These are phyloP conservation scores for Cerrena zonata DNA, from an alignment of 1,284 basidiomycete species.

Conservation along the genomic window DNA sequence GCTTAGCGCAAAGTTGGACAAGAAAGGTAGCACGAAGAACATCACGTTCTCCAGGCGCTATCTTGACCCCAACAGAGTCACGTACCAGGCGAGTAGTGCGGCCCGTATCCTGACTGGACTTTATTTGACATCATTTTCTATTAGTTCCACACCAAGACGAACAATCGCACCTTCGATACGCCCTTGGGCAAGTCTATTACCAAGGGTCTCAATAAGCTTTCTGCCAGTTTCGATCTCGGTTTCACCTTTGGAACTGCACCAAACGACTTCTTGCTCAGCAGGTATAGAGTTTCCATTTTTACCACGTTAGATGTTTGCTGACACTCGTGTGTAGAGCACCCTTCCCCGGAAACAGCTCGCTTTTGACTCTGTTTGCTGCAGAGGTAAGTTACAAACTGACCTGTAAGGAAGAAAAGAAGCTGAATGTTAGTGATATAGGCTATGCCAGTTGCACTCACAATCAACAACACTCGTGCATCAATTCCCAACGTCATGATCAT, in stretches of 20 bases:
- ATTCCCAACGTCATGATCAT: conserved; percentile 66
- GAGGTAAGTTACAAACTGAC: conserved; percentile 36
- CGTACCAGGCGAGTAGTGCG: conserved; percentile 61
- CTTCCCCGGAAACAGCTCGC: conserved; percentile 60
- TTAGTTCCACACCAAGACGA: conserved; percentile 52
- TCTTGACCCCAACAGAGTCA: conserved; percentile 67
- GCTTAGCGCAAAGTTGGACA: conserved; percentile 51
- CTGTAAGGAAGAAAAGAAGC: background rate
- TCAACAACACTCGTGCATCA: conserved; percentile 55
- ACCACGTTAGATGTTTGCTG: background rate
- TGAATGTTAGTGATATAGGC: conserved; percentile 29
- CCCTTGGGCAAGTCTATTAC: conserved; percentile 46
- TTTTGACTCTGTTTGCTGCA: conserved; percentile 56
- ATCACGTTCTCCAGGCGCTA: conserved; percentile 65
- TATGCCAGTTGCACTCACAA: conserved; percentile 47
- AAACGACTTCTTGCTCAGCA: conserved; percentile 61
- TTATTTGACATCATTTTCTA: background rate
- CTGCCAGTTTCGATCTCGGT: conserved; percentile 48
- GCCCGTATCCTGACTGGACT: background rate
- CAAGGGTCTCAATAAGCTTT: conserved; percentile 45
- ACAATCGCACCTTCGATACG: conserved; percentile 53
- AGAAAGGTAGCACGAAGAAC: conserved; percentile 37
- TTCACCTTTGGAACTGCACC: conserved; percentile 65
- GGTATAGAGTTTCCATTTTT: conserved; percentile 33
- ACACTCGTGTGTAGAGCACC: conserved; percentile 41